Base-by-base conservation (phyloP, 768 basidiomycete species). In the Cystofilobasidium bisporidii region DNA sequence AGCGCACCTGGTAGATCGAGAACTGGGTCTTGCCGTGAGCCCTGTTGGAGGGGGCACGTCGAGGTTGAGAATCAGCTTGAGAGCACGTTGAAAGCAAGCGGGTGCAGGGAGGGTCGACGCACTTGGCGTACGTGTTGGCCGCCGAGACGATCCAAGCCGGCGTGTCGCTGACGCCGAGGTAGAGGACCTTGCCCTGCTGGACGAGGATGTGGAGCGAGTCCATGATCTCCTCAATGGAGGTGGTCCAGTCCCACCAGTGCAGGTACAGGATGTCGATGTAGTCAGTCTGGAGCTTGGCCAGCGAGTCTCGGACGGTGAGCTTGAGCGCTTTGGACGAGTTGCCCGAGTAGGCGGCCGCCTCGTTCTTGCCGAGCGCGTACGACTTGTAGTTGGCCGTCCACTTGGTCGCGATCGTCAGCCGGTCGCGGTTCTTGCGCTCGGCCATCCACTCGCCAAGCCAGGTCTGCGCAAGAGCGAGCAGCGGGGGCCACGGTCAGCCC, bases 151-250 rank as follows among this genome's bases (percentile, higher is more conserved):
- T 55, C 72, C 72, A 73, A 2, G 72, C 73, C 1, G 73, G 71
- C 9, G 69, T 67, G 56, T 74, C 71, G 24, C 68, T 70, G 58
- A 71, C 70, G 18, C 74, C 73, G 55, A 74, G 72, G 63, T 74
- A 72, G 15, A 74, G 50, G 1, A 74, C 72, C 58, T 71, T 72
- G 41, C 73, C 71, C 18, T 28, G 47, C 56, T 69, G 57, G 65
- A 73, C 70, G 17, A 69, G n/a, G 26, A 62, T 32, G 43, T 73
- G 45, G 9, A 73, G 56, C 20, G 64, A 32, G 43, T 72, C 70
- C 72, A 73, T 72, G 20, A 73, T 36, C 45, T 73, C 72, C n/a
- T 60, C 58, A 41, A 73, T 72, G 0, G 71, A 71, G 26, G 71
- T 71, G 1, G 71, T 71, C 36, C 41, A 71, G 28, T 26, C 28